Evolutionary conservation across 2,329 filamentous ascomycete species (phyloP).

Genomic region (Trichoderma afroharzianum): DNA sequence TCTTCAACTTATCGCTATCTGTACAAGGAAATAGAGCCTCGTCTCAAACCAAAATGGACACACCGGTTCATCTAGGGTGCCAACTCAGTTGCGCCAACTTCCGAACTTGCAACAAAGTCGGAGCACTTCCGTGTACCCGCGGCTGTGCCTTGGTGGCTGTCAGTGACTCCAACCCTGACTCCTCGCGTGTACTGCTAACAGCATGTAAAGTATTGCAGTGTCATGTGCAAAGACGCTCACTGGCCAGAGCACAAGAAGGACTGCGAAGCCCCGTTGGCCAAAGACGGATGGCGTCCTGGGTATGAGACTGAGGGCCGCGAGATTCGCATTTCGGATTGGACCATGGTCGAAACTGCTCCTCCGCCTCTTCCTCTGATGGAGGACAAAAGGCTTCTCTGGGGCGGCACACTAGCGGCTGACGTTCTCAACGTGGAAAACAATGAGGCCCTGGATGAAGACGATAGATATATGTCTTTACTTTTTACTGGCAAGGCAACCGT

Average conservation of each 20-base stretch:
- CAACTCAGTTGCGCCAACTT: background rate
- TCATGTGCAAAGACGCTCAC: background rate
- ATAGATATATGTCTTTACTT: background rate
- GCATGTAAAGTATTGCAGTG: background rate
- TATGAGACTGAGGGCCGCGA: background rate
- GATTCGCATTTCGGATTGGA: no score
- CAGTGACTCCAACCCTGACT: background rate
- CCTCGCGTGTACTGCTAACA: background rate
- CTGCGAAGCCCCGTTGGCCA: background rate
- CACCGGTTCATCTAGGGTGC: background rate
- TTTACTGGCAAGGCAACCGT: background rate
- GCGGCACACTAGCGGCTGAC: background rate
- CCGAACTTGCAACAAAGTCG: background rate
- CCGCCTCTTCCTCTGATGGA: background rate
- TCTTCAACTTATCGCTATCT: background rate
- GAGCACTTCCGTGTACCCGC: background rate
- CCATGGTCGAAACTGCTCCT: background rate
- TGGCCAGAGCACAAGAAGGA: background rate
- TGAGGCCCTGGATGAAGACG: background rate
- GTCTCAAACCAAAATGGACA: background rate
- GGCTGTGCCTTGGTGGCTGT: background rate
- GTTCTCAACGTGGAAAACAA: background rate
- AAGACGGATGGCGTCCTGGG: background rate
- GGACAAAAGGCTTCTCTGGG: background rate
- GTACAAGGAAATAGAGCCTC: background rate